Conservation (phyloP, 2,329 filamentous ascomycete genomes). For the Myriosclerotinia curreyana region DNA sequence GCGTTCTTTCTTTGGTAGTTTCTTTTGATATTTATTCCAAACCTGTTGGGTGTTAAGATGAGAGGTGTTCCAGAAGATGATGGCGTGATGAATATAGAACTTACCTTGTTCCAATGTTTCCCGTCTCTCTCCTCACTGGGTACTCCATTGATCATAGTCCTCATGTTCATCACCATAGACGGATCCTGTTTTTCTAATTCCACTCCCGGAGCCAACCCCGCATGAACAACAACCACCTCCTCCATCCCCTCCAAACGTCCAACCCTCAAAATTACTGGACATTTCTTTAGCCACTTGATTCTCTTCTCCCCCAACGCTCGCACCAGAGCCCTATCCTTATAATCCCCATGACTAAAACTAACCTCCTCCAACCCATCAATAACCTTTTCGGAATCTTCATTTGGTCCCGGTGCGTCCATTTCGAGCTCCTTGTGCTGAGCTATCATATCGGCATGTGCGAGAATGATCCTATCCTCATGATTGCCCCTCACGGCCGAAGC, state of each 20-base stretch:
- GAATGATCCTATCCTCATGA: conserved; percentile 84
- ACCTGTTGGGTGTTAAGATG: conserved; percentile 40
- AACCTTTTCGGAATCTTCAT: conserved; percentile 35
- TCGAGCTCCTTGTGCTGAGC: conserved; percentile 36
- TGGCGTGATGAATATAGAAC: neutral
- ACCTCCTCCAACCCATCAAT: conserved; percentile 33
- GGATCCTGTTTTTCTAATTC: conserved; percentile 69
- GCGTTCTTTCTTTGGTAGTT: conserved; percentile 40
- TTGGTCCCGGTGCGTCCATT: conserved; percentile 29
- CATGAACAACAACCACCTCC: conserved; percentile 76
- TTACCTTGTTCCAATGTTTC: conserved; percentile 37
- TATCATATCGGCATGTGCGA: conserved; percentile 51
- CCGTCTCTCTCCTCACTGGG: conserved; percentile 35
- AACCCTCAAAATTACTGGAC: conserved; percentile 74
- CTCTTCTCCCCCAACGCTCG: conserved; percentile 49
- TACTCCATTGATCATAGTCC: conserved; percentile 48
- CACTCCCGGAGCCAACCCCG: conserved; percentile 75
- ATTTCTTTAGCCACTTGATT: conserved; percentile 63
- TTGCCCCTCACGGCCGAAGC: conserved; percentile 88
- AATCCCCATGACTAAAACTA: conserved; percentile 34
- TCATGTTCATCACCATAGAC: conserved; percentile 87
- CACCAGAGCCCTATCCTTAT: conserved; percentile 34
- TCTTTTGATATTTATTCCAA: conserved; percentile 54
- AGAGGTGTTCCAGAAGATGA: neutral
- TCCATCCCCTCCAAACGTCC: conserved; percentile 60